Evolutionary conservation across 768 basidiomycete species (phyloP).

Genomic region (Leucosporidium scottii): DNA sequence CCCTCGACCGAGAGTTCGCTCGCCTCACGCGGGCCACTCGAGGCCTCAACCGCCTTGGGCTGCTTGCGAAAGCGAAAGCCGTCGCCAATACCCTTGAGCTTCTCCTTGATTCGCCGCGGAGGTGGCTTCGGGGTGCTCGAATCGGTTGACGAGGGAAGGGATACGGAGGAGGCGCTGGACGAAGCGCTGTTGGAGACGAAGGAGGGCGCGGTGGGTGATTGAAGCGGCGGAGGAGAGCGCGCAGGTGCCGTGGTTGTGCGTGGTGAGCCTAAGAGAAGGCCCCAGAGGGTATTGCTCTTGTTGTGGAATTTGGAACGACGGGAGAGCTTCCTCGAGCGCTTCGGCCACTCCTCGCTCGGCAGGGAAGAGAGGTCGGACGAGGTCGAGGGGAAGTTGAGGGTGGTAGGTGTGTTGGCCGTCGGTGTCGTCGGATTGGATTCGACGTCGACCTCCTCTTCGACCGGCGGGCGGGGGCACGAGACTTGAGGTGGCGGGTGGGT

Average conservation of each 20-base stretch:
- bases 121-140: neutral
- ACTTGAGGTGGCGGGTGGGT: constrained; percentile 16
- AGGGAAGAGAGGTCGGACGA: neutral
- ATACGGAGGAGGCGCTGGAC: neutral
- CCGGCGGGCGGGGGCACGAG: constrained; percentile 16
- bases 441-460: neutral
- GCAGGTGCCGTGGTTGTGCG: neutral
- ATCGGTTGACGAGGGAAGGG: no score
- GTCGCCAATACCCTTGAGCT: constrained; percentile 3
- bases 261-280: neutral
- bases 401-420: neutral
- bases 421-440: constrained; percentile 1
- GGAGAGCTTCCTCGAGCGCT: neutral
- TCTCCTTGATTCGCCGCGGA: neutral
- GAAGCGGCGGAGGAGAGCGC: neutral
- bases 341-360: constrained; percentile 8
- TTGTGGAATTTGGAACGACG: neutral
- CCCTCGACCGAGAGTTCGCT: neutral
- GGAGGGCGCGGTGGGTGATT: constrained; percentile 4
- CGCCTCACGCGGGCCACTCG: neutral
- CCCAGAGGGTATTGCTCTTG: constrained; percentile 1
- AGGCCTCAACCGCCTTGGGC: no score
- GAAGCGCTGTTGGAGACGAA: neutral
- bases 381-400: neutral
- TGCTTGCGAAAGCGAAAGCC: neutral